phyloP scores from a whole-genome alignment of 257 asterid genomes.

The Solanum corneliomulleri region DNA sequence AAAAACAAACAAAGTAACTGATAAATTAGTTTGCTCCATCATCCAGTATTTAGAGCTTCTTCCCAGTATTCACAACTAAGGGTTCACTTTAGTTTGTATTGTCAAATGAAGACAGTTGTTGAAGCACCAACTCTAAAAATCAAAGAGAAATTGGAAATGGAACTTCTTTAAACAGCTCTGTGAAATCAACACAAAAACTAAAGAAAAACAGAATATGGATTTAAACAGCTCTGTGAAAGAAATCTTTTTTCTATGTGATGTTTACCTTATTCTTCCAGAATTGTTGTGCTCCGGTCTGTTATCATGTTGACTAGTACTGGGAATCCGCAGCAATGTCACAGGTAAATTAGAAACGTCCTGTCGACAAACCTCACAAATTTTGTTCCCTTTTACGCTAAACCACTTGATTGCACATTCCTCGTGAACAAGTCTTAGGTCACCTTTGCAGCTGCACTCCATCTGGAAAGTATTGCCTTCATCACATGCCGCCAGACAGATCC shows the following conservation, averaged over 20 bases:
- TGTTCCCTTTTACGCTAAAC: constrained; percentile 63
- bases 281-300: constrained; percentile 22
- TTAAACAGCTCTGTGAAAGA: not conserved
- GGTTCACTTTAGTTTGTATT: not conserved
- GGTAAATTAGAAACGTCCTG: constrained; percentile 80
- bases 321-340: constrained; percentile 68
- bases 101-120: not conserved
- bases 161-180: not conserved
- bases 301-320: constrained; percentile 23
- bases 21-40: not conserved
- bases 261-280: constrained; percentile 30
- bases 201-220: not conserved
- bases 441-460: constrained; percentile 94
- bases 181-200: not conserved
- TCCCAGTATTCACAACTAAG: not conserved
- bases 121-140: not conserved
- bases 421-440: constrained; percentile 68
- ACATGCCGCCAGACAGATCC: constrained; percentile 79
- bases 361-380: constrained; percentile 67
- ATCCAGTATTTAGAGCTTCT: not conserved
- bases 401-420: constrained; percentile 85
- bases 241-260: not conserved
- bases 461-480: constrained; percentile 68
- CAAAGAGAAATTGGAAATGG: not conserved
- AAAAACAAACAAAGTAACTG: not conserved